Base-by-base conservation (phyloP, 306 rosid genomes). In the Erythrophleum fordii region DNA sequence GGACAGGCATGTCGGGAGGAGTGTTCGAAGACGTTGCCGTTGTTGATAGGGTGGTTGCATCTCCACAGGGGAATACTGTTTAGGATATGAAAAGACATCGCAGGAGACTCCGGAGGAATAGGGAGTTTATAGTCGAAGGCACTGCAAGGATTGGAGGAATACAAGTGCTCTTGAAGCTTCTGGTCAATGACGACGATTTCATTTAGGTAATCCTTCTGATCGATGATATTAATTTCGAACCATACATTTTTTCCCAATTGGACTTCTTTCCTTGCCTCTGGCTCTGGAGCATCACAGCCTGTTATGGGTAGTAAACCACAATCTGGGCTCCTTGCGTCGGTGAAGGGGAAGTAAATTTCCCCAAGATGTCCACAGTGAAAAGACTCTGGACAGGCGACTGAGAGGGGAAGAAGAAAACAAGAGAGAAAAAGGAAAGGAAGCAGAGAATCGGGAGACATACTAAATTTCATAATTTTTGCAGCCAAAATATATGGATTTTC, bases 251-350 rank as follows among this genome's bases (percentile, higher is more conserved):
- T 1, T 58, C 10, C 17, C 7, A 84, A 62, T 6, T 2, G 45
- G 39, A 80, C 23, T 82, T 31, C 42, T 39, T 39, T 39, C 4
- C 7, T 6, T 41, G 6, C 31, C 37, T 28, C 9, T 41, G 45
- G 10, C 37, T 0, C 0, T 5, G 8, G 1, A 14, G 42, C 5
- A 1, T 37, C 61, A 56, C 87, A 85, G 22, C 48, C 51, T 2
- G 0, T 11, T 53, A 82, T 64, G n/a, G 0, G 16, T 17, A 48
- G 5, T 4, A 48, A 11, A 22, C 81, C 73, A 72, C 90, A 75
- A 3, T 80, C 29, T 49, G 5, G 4, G 1, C 14, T 0, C 0
- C 0, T 1, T 3, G 0, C 23, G 42, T 67, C 72, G 17, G 59
- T 68, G 60, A 80, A 82, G 44, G 58, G 58, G 23, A 51, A 51